Base-by-base conservation (phyloP, 805 yeast genomes). In the Komagataella pseudopastoris region DNA sequence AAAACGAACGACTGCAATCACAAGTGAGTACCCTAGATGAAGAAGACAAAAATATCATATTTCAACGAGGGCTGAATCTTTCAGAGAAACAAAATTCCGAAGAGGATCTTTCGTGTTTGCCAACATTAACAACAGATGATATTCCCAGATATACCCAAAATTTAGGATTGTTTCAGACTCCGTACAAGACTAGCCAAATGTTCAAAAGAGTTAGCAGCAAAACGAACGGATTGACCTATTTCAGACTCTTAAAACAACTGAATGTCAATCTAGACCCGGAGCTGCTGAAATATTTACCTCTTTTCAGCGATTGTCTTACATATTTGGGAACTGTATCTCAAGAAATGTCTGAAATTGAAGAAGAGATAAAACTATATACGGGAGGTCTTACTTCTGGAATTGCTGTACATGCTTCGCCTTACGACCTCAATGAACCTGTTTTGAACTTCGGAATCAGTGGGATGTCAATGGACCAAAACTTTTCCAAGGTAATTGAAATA, bases 221-320 rank as follows among this genome's bases (percentile, higher is more conserved):
- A 54, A 81, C 95, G 1, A 88, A 88, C 61, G 97, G 96, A 0
- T 69, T 93, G 48, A 76, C 90, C 0, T 93, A 91, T 62, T 71
- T 83, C 54, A 74, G 83, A 47, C 83, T 86, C n/a, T 65, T 80
- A 44, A 83, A 84, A 54, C 72, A 80, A 46, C 63, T 91, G 24
- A 67, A 77, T 6, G 63, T 69, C 2, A 58, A 63, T 20, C 61
- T 91, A 6, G 91, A 95, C 10, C 56, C 67, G 2, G 78, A 80
- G 5, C 70, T 86, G 48, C 74, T 83, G 51, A 81, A 83, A 44
- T 89, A 77, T 56, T 63, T 93, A 54, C 86, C 96, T 0, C 63
- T 93, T 47, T 93, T 86, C 67, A 71, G 84, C 7, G 85, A 83
- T 24, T 84, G 95, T 48, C 69, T 93, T 54, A 85, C 95, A 3